phyloP scores from a whole-genome alignment of 805 yeast species.

The Nematodospora valgi region DNA sequence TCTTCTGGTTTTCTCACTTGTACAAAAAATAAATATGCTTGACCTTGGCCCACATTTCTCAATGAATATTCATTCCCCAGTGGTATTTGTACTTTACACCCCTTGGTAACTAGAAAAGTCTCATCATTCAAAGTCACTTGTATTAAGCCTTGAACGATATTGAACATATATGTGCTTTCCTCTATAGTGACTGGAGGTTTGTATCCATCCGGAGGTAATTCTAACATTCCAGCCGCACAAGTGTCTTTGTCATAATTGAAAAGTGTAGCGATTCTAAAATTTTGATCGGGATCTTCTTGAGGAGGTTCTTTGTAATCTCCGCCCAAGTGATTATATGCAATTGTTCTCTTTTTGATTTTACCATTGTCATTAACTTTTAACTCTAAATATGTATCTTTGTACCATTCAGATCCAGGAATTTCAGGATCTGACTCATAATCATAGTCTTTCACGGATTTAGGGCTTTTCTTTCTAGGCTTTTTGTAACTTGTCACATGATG shows the following conservation, averaged over 20 bases:
- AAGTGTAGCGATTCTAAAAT: constrained; percentile 59
- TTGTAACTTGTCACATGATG: too few relatives aligned
- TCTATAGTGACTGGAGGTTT: constrained; percentile 62
- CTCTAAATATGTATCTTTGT: constrained; percentile 35
- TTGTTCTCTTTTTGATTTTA: constrained; percentile 30
- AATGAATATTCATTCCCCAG: constrained; percentile 71
- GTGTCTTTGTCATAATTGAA: constrained; percentile 61
- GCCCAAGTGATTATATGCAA: constrained; percentile 66
- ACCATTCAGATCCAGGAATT: constrained; percentile 53
- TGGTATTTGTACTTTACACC: constrained; percentile 82
- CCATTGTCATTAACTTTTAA: constrained; percentile 50
- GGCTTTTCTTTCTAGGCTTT: neutral
- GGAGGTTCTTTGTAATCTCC: constrained; percentile 35
- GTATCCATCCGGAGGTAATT: constrained; percentile 57
- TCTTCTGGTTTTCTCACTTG: constrained; percentile 40
- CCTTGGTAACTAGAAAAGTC: constrained; percentile 59
- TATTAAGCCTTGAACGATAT: constrained; percentile 65
- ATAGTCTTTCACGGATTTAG: neutral
- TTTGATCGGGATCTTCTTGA: too few relatives aligned
- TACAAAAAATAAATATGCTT: constrained; percentile 69
- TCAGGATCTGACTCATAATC: constrained; percentile 55
- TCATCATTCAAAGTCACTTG: constrained; percentile 63
- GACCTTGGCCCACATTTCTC: constrained; percentile 54
- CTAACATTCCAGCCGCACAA: constrained; percentile 72
- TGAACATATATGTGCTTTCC: constrained; percentile 69